Conservation (phyloP, 140 eudicot genomes). For the Anethum foeniculum region DNA sequence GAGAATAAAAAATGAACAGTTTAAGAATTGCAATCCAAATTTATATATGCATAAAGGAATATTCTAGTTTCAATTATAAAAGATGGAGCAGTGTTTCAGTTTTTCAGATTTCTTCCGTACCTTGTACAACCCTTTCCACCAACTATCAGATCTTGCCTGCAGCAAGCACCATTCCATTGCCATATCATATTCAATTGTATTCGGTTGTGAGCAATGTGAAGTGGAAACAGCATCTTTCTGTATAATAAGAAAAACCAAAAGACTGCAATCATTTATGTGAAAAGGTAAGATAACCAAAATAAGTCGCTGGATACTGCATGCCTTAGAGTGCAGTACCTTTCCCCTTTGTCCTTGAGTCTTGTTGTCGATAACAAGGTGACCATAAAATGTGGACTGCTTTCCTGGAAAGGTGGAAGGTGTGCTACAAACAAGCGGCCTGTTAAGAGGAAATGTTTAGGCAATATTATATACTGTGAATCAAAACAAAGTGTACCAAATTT, state of each 20-base stretch:
- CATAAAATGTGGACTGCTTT: constrained; percentile 37
- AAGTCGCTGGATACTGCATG: background rate
- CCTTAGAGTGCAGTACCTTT: constrained; percentile 14
- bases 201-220: constrained; percentile 83
- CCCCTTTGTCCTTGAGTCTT: constrained; percentile 38
- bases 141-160: constrained; percentile 39
- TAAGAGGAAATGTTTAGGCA: background rate
- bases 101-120: constrained; percentile 26
- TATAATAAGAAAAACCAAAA: constrained; percentile 11
- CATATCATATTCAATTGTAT: constrained; percentile 84
- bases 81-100: background rate
- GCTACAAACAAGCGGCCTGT: constrained; percentile 67
- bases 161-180: constrained; percentile 73
- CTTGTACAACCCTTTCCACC: constrained; percentile 52
- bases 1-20: background rate
- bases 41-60: background rate
- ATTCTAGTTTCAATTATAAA: constrained; percentile 1
- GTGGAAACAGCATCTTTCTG: constrained; percentile 87
- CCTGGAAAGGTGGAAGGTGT: constrained; percentile 24
- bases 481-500: background rate
- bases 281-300: background rate
- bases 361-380: constrained; percentile 56
- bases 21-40: background rate
- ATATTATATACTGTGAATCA: background rate
- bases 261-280: constrained; percentile 2